phyloP scores from a whole-genome alignment of 192 early-diverging fungal species.

The Entomortierella chlamydospora region DNA sequence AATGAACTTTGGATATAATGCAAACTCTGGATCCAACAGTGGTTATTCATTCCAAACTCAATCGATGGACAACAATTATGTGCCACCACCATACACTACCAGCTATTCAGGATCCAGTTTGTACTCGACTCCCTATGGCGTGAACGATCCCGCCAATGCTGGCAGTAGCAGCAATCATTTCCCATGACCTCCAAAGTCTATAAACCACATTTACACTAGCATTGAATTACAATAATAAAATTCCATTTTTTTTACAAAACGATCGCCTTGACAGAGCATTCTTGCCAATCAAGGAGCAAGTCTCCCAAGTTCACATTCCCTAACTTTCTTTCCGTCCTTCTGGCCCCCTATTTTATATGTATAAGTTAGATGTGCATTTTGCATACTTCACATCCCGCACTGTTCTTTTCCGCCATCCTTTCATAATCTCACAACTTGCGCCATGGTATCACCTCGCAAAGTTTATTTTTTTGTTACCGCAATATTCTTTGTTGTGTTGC shows the following conservation, averaged over 20 bases:
- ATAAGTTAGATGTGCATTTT: too few species aligned
- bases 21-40: conserved; percentile 18
- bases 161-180: conserved; percentile 9
- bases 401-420: neutral
- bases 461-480: neutral
- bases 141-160: conserved; percentile 17
- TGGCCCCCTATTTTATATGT: too few species aligned
- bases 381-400: too few species aligned
- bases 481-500: neutral
- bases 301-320: neutral
- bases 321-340: neutral
- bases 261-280: too few species aligned
- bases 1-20: conserved; percentile 37
- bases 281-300: neutral
- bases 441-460: neutral
- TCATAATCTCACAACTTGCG: neutral
- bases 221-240: conserved; percentile 2
- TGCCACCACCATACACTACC: conserved; percentile 26
- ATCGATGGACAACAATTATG: conserved; percentile 39
- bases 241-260: too few species aligned
- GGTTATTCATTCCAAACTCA: conserved; percentile 42
- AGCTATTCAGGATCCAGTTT: conserved; percentile 42
- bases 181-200: neutral
- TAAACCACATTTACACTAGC: neutral
- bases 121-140: conserved; percentile 25